Percentiles rank a stretch among this genome's conserved stretches.
Evolutionary conservation across 345 rosid genomes (phyloP).

Genomic region (Balakata baccata): DNA sequence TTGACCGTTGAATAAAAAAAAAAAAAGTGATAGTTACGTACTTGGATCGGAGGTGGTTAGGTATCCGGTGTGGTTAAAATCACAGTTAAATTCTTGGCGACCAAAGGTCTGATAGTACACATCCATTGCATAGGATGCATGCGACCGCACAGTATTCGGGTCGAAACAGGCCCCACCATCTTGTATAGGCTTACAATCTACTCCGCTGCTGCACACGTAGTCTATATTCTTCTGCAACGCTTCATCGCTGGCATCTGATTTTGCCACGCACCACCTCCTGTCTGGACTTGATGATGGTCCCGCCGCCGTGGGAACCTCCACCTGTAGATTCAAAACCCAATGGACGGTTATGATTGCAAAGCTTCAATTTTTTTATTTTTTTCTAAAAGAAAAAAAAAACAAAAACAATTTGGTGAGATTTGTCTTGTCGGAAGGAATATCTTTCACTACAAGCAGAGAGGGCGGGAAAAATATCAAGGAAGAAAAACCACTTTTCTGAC

Average conservation of each 20-base stretch:
- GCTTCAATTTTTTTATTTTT: neutral
- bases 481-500: neutral
- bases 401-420: neutral
- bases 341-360: neutral
- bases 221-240: slow-evolving; percentile 63
- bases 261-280: slow-evolving; percentile 57
- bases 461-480: neutral
- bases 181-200: slow-evolving; percentile 55
- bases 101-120: slow-evolving; percentile 57
- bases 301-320: slow-evolving; percentile 15
- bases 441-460: too few species aligned
- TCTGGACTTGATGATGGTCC: slow-evolving; percentile 28
- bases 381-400: too few species aligned
- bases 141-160: slow-evolving; percentile 53
- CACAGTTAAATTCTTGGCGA: slow-evolving; percentile 44
- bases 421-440: neutral
- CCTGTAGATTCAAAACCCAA: slow-evolving; percentile 17
- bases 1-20: neutral
- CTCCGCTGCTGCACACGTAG: slow-evolving; percentile 50
- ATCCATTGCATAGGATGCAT: slow-evolving; percentile 67
- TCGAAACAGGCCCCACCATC: slow-evolving; percentile 52
- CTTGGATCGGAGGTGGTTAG: slow-evolving; percentile 55
- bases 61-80: slow-evolving; percentile 49
- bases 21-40: neutral
- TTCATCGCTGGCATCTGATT: slow-evolving; percentile 36